Evolutionary conservation across 257 asterid species (phyloP), one percentile per base, ranked within the genome.

Genomic region (Plantago major): DNA sequence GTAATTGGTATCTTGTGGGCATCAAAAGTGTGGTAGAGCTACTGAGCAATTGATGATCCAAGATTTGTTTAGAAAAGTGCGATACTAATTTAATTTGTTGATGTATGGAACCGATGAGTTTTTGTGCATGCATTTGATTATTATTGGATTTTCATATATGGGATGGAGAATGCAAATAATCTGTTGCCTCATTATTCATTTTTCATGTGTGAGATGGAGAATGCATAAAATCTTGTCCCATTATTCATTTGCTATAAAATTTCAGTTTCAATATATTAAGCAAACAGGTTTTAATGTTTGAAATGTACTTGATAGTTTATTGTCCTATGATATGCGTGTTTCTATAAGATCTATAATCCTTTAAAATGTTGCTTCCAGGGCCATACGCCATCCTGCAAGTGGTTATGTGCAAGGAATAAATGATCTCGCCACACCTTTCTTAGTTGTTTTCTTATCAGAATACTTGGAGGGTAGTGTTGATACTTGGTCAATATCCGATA

Each of bases 351-450:
- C 64, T 19, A 5, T 67, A 54, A 64, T 63, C 62, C 28, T 48
- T 33, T 52, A 55, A 6, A 33, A 66, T 73, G 46, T 38, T 56
- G 43, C 58, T 78, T 70, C 46, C 67, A 86, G 96, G 97, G 95
- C 97, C 53, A 90, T 87, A 60, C 83, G 97, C 57, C 97, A 90
- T 79, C 99, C 99, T 38, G 99, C 97, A 16, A 92, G 99, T 81
- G 99, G 99, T 58, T 89, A 92, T 53, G 99, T 92, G 55, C 99
- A 92, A 80, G 99, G 99, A 74, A 92, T 92, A 74, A 92, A 89
- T 73, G 99, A 92, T 77, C 93, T 92, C 16, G 97, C 89, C 0
- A 92, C 97, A 15, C 99, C 99, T 16, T 92, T 92, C 77, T 71
- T 92, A 69, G 94, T 92, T 44, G 97, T 86, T 75, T 89, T 92